phyloP scores from a whole-genome alignment of 2,329 filamentous ascomycete species.

The Corniculantispora saksenae region DNA sequence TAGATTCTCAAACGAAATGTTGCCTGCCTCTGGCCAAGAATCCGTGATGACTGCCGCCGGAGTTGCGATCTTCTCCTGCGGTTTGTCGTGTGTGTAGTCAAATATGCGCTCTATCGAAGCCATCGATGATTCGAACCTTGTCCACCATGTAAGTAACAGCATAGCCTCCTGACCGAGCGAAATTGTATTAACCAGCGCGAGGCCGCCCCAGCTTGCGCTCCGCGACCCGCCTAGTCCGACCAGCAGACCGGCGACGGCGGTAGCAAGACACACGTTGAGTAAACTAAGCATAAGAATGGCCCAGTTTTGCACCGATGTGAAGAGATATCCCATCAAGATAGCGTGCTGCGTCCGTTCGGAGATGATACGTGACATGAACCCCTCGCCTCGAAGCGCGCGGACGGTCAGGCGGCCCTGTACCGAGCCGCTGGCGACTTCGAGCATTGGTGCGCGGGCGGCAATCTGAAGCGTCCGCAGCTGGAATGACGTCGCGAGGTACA shows the following conservation, averaged over 20 bases:
- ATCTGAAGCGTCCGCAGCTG: too few relatives aligned
- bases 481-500: too few relatives aligned
- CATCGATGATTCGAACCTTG: not conserved
- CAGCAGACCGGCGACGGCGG: not conserved
- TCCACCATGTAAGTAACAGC: slow-evolving; percentile 2
- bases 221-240: not conserved
- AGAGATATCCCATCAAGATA: not conserved
- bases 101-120: slow-evolving; percentile 5
- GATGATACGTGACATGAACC: not conserved
- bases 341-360: not conserved
- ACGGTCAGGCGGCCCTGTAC: not conserved
- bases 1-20: not conserved
- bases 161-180: not conserved
- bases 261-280: not conserved
- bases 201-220: not conserved
- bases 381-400: not conserved
- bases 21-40: not conserved
- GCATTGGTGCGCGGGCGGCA: too few relatives aligned
- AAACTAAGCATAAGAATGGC: not conserved
- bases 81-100: not conserved
- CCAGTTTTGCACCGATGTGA: not conserved
- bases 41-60: not conserved
- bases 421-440: not conserved
- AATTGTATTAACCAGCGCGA: not conserved
- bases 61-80: not conserved